Conservation (phyloP, 2,329 filamentous ascomycete genomes). For the Fusarium metavorans region DNA sequence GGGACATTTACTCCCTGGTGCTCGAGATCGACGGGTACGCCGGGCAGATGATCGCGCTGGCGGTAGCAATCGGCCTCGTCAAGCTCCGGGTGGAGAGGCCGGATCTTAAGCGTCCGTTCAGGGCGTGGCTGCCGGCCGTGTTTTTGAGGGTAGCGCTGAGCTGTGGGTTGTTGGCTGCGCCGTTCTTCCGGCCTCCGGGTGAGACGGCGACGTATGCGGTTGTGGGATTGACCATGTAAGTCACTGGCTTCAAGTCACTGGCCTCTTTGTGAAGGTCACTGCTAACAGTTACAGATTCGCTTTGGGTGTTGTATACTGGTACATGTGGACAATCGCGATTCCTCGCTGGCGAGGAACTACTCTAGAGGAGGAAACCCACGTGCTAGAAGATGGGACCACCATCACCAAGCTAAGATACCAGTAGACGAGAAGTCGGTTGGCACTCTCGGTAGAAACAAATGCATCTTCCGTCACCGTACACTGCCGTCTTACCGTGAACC, state of each 20-base stretch:
- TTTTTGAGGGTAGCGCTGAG: constrained; percentile 66
- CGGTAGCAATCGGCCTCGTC: constrained; percentile 68
- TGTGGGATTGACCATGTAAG: constrained; percentile 65
- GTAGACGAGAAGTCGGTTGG: not conserved
- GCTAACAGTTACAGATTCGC: constrained; percentile 57
- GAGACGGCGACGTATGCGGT: constrained; percentile 64
- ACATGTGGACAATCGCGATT: constrained; percentile 71
- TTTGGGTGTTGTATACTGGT: constrained; percentile 75
- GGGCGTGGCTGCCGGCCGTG: constrained; percentile 72
- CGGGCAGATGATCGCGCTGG: constrained; percentile 69
- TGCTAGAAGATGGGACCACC: constrained; percentile 74
- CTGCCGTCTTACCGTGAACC: not conserved
- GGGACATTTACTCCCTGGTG: constrained; percentile 78
- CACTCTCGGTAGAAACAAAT: not conserved
- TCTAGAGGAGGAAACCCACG: constrained; percentile 70
- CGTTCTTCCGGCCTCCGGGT: constrained; percentile 70
- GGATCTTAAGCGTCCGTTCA: constrained; percentile 72
- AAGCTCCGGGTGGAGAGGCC: constrained; percentile 71
- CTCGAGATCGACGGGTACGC: constrained; percentile 79
- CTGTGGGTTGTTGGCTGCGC: constrained; percentile 67
- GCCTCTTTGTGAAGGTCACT: not conserved
- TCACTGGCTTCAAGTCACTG: constrained; percentile 49
- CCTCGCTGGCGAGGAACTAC: constrained; percentile 70
- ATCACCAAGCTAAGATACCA: constrained; percentile 66
- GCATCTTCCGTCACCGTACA: not conserved